Evolutionary conservation across 73 alveolate species (phyloP), one percentile per base, ranked within the genome.

Genomic region (Paramecium octaurelia): DNA sequence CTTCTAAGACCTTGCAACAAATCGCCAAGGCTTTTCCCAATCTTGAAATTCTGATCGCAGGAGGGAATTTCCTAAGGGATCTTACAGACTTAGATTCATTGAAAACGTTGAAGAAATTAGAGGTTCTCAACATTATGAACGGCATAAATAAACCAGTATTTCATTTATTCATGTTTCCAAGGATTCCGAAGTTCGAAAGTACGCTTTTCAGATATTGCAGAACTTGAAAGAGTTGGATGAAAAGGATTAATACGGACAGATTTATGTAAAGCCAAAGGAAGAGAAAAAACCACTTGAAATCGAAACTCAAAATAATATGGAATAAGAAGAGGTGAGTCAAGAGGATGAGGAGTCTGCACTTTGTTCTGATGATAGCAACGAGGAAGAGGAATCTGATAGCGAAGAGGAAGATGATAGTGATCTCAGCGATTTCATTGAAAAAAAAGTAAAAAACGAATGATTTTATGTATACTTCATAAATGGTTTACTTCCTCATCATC

Each of bases 401-500:
- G 84, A 68, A 24, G 84, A 68, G 1, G 84, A 68, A 2, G 23
- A 68, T 4, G 84, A 68, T 68, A 68, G 84, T 68, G 84, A 68
- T 68, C 27, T 68, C 24, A 34, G 46, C 27, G 84, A 34, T 68
- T 68, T 68, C 27, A 68, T 68, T 14, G 84, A 31, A 31, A 68
- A 68, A 68, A 68, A 68, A 68, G 84, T 68, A 68, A 54, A 54
- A 54, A 54, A 54, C 69, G 69, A 54, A 54, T 54, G 69, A 54
- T n/a, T 54, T 7, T 54, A 54, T 54, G 14, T 12, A 54, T 54
- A 54, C 69, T 54, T 54, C 69, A 54, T 54, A 54, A 54, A 18
- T 54, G 69, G 69, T 54, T 54, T 54, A 54, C 69, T 54, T 54
- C 69, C 21, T 54, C 69, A n/a, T 54, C 69, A 54, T 54, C 69